A percentile compares a stretch with the other conserved stretches of the same genome.
Evolutionary conservation across 805 yeast species (phyloP).

Genomic region (Saccharomyces kudriavzevii): DNA sequence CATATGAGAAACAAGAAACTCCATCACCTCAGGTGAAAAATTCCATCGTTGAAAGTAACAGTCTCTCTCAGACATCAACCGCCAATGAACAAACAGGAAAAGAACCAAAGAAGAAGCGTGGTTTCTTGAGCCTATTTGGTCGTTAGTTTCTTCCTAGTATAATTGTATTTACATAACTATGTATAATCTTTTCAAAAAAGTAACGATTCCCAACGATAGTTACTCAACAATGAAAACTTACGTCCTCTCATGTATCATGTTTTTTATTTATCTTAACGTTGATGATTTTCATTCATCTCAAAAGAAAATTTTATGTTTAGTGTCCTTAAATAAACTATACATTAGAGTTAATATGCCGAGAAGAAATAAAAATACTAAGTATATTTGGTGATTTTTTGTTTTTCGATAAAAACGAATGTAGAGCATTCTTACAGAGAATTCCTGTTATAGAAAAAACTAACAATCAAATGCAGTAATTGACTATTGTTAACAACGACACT

Average conservation of each 20-base stretch:
- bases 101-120: constrained; percentile 43
- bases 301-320: constrained; percentile 3
- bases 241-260: background rate
- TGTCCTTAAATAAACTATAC: constrained; percentile 1
- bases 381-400: background rate
- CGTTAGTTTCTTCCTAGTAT: constrained; percentile 24
- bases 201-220: background rate
- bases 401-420: background rate
- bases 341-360: background rate
- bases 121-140: constrained; percentile 70
- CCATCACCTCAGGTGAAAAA: constrained; percentile 7
- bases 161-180: background rate
- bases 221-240: background rate
- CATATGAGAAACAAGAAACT: constrained; percentile 34
- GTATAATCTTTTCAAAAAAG: background rate
- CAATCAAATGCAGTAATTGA: constrained; percentile 57
- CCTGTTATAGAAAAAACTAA: constrained; percentile 47
- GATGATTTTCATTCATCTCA: background rate
- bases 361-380: background rate
- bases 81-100: constrained; percentile 9
- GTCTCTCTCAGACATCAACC: constrained; percentile 11
- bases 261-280: background rate
- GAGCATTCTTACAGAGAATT: background rate
- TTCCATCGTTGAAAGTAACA: constrained; percentile 4
- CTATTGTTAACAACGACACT: constrained; percentile 64